Percentiles rank a stretch among this genome's conserved stretches.
Evolutionary conservation across 2,329 filamentous ascomycete species (phyloP).

Genomic region (Ascochyta rabiei): DNA sequence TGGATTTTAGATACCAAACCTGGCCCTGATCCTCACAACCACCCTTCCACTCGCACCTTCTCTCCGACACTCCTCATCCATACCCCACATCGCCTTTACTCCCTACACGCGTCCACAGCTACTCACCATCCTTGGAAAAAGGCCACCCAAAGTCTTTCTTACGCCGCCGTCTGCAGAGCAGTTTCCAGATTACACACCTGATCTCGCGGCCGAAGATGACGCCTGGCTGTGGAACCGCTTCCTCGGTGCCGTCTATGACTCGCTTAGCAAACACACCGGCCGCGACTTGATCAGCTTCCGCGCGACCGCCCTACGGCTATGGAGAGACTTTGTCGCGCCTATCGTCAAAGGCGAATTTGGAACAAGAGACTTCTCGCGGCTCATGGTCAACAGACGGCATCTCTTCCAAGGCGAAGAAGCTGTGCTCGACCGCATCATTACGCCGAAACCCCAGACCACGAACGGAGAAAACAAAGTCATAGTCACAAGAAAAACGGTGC

Average conservation of each 20-base stretch:
- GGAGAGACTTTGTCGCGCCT: constrained; percentile 83
- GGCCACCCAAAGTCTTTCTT: constrained; percentile 56
- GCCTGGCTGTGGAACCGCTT: constrained; percentile 80
- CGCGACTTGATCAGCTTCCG: constrained; percentile 77
- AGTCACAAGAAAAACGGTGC: constrained; percentile 11
- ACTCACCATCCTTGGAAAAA: constrained; percentile 70
- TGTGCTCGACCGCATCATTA: constrained; percentile 67
- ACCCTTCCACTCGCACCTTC: constrained; percentile 69
- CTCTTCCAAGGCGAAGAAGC: constrained; percentile 76
- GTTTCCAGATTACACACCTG: constrained; percentile 52
- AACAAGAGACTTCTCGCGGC: constrained; percentile 80
- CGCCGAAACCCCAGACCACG: neutral
- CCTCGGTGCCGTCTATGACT: constrained; percentile 83
- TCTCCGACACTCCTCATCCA: constrained; percentile 71
- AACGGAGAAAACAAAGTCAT: neutral
- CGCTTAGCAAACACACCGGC: constrained; percentile 78
- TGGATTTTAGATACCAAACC: constrained; percentile 69
- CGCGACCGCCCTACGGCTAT: constrained; percentile 74
- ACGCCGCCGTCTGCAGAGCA: constrained; percentile 48
- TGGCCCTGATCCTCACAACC: constrained; percentile 79
- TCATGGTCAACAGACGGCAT: constrained; percentile 73
- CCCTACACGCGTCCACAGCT: constrained; percentile 83
- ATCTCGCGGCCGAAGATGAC: constrained; percentile 62
- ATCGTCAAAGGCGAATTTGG: constrained; percentile 74
- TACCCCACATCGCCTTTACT: constrained; percentile 81